Evolutionary conservation across 2,329 filamentous ascomycete species (phyloP).

Genomic region (Pseudogymnoascus sp.): DNA sequence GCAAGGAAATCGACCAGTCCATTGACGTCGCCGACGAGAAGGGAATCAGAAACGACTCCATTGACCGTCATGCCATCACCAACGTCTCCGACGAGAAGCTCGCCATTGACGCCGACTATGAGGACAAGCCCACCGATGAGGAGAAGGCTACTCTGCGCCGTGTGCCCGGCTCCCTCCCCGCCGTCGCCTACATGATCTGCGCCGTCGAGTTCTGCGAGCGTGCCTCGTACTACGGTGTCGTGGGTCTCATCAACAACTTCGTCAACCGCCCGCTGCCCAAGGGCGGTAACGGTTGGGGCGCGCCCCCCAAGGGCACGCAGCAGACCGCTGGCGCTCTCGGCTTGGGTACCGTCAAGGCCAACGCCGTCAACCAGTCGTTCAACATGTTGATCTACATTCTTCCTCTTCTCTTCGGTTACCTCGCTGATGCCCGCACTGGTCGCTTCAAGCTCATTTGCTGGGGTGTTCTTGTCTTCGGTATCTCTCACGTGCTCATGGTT

Average conservation of each 20-base stretch:
- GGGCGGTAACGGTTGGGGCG: conserved; percentile 31
- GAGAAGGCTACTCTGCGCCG: conserved; percentile 52
- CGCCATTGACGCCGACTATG: conserved; percentile 13
- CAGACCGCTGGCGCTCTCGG: conserved; percentile 46
- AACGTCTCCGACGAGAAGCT: conserved; percentile 16
- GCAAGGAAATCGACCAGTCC: not conserved
- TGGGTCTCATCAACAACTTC: conserved; percentile 49
- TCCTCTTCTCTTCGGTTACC: conserved; percentile 41
- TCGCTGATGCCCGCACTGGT: conserved; percentile 56
- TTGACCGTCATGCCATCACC: conserved; percentile 12
- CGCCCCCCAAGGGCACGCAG: conserved; percentile 29
- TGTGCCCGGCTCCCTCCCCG: conserved; percentile 55
- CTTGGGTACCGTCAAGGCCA: conserved; percentile 44
- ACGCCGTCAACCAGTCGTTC: conserved; percentile 44
- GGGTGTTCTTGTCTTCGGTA: conserved; percentile 42
- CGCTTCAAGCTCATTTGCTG: conserved; percentile 53
- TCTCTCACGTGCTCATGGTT: conserved; percentile 55
- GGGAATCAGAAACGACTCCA: conserved; percentile 11
- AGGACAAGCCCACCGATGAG: conserved; percentile 45
- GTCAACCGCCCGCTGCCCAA: conserved; percentile 50
- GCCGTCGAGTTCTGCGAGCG: conserved; percentile 69
- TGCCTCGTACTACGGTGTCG: conserved; percentile 68
- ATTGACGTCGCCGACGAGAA: not conserved
- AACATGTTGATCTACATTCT: conserved; percentile 41
- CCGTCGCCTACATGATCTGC: conserved; percentile 59